Conservation (phyloP, 106 monocot species). For the Alisma plantagoaquatica region DNA sequence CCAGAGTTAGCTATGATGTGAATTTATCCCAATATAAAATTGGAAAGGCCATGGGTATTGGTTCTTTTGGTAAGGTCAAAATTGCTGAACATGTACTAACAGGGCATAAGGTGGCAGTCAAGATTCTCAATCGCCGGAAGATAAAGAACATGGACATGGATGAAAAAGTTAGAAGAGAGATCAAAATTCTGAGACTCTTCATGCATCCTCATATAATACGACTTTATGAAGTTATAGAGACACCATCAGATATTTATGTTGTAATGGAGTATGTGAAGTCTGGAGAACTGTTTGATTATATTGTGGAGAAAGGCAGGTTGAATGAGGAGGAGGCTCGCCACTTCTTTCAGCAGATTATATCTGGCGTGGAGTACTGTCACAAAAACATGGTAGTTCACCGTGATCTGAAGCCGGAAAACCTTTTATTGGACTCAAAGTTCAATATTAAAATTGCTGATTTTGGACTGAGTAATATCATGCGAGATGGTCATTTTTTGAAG, state of each 20-base stretch:
- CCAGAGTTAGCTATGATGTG: slow-evolving; percentile 5
- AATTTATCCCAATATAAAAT: slow-evolving; percentile 18
- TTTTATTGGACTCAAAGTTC: slow-evolving; percentile 16
- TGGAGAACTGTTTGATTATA: slow-evolving; percentile 27
- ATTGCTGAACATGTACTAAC: slow-evolving; percentile 20
- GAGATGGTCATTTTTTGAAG: slow-evolving; percentile 26
- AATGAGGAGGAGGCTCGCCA: slow-evolving; percentile 22
- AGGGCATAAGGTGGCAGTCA: slow-evolving; percentile 23
- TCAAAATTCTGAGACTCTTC: slow-evolving; percentile 22
- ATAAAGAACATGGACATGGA: slow-evolving; percentile 30
- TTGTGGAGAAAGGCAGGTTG: slow-evolving; percentile 25
- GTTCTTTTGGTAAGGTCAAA: slow-evolving; percentile 29
- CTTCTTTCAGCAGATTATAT: slow-evolving; percentile 27
- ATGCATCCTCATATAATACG: slow-evolving; percentile 29
- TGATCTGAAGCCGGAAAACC: slow-evolving; percentile 26
- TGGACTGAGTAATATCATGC: slow-evolving; percentile 22
- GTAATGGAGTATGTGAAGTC: slow-evolving; percentile 26
- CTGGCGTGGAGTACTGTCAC: slow-evolving; percentile 29
- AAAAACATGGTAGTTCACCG: slow-evolving; percentile 28
- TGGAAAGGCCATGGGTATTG: slow-evolving; percentile 25
- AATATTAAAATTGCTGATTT: slow-evolving; percentile 30
- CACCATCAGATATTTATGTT: slow-evolving; percentile 22
- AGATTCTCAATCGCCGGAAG: slow-evolving; percentile 23
- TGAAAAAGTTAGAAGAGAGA: slow-evolving; percentile 27
- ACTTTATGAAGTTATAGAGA: slow-evolving; percentile 22